Evolutionary conservation across 2,329 filamentous ascomycete genomes (phyloP), one percentile per base, ranked within the genome.

Genomic region (Alternaria burnsii): DNA sequence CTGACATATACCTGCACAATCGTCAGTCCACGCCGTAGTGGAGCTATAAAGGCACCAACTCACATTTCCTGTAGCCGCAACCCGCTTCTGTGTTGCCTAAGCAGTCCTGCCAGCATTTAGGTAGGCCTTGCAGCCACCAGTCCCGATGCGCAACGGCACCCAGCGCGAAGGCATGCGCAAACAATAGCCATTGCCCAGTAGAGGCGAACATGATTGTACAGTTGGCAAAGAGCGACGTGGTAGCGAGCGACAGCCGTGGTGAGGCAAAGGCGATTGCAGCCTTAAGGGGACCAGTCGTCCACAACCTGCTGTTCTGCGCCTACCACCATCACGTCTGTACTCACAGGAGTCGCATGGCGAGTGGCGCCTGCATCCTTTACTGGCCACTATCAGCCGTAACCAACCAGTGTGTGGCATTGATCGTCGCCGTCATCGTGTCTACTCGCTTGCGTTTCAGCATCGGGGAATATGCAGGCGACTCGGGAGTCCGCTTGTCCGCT

Each of bases 1-100:
- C 10, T 71, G 60, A 66, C 71, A 74, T 36, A 75, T 69, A 51
- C 71, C 72, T 75, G 32, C 4, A 14, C 20, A 20, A 22, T 22
- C 12, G 9, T 69, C 50, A 67, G 66, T 44, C 11, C 2, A 20
- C 22, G 52, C 8, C 6, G 16, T 20, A 8, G 14, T 3, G 42
- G 12, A 28, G 9, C 14, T 1, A 14, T 10, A 12, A 11, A 9
- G 28, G 11, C 12, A 1, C 34, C 38, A 10, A 67, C 67, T 60
- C 34, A 71, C 69, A 69, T 32, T 62, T 62, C 18, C 57, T 59
- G 12, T 68, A 71, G 24, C 59, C 58, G 58, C 71, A 74, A 20
- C 66, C 67, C 10, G 63, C 52, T n/a, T 58, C 44, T 30, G 56
- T 66, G 40, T 52, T 54, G 10, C 41, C 53, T 11, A 74, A 61